Percentiles rank a stretch among this genome's conserved stretches.
phyloP scores from a whole-genome alignment of 2,329 filamentous ascomycete genomes.

The Geoglossum cookeanum region DNA sequence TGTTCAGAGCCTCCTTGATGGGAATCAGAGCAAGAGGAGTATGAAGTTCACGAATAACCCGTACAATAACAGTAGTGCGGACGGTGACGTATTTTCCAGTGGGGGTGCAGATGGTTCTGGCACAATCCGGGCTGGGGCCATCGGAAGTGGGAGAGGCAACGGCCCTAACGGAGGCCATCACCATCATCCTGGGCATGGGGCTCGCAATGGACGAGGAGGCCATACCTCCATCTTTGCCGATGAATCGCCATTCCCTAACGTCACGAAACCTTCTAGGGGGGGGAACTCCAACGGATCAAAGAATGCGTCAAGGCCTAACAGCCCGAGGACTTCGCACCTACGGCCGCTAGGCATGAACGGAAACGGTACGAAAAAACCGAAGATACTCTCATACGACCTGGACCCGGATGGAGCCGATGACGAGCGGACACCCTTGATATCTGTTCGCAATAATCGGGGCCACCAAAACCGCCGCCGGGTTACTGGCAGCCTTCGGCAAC shows the following conservation, averaged over 20 bases:
- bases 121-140: slow-evolving; percentile 29
- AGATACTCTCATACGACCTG: slow-evolving; percentile 55
- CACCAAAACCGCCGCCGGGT: slow-evolving; percentile 31
- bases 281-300: slow-evolving; percentile 33
- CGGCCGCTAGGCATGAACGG: slow-evolving; percentile 23
- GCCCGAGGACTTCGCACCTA: slow-evolving; percentile 39
- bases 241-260: slow-evolving; percentile 59
- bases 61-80: slow-evolving; percentile 42
- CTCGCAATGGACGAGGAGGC: slow-evolving; percentile 45
- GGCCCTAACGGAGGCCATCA: slow-evolving; percentile 45
- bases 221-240: slow-evolving; percentile 57
- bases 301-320: slow-evolving; percentile 47
- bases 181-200: slow-evolving; percentile 64
- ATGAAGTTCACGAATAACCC: slow-evolving; percentile 88
- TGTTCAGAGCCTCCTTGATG: slow-evolving; percentile 49
- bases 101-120: slow-evolving; percentile 15
- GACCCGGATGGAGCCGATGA: slow-evolving; percentile 73
- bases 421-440: slow-evolving; percentile 55
- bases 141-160: slow-evolving; percentile 47
- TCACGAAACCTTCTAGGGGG: slow-evolving; percentile 42
- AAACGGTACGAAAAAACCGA: slow-evolving; percentile 29
- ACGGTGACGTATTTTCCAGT: slow-evolving; percentile 17
- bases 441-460: slow-evolving; percentile 42
- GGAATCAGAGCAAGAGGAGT: slow-evolving; percentile 56
- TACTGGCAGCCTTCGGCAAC: slow-evolving; percentile 41